Conservation (phyloP, 2,329 filamentous ascomycete genomes). For the Mycogone perniciosa region DNA sequence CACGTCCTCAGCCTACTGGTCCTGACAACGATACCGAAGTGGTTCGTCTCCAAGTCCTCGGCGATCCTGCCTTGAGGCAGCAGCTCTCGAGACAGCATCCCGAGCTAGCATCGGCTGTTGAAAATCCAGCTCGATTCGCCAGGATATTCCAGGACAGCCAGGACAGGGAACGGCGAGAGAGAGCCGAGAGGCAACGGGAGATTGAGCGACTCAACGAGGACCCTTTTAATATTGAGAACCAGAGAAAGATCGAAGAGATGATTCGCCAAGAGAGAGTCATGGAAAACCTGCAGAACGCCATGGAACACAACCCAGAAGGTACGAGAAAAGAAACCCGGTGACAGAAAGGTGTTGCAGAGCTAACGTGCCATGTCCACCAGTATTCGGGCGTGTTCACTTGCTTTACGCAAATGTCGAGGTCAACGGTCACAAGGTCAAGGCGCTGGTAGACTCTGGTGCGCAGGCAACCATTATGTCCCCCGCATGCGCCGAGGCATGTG, state of each 20-base stretch:
- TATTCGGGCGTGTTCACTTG: conserved; percentile 92
- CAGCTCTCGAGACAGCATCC: conserved; percentile 68
- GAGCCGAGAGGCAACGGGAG: conserved; percentile 72
- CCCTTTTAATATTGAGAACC: conserved; percentile 87
- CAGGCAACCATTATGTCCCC: conserved; percentile 99
- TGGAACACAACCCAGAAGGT: conserved; percentile 98
- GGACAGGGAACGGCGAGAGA: conserved; percentile 63
- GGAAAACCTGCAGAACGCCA: conserved; percentile 92
- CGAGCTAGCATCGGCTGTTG: conserved; percentile 67
- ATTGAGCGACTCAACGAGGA: conserved; percentile 86
- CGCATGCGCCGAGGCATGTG: conserved; percentile 80
- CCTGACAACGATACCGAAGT: conserved; percentile 65
- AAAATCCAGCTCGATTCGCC: conserved; percentile 71
- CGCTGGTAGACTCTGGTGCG: conserved; percentile 92
- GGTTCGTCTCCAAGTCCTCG: conserved; percentile 74
- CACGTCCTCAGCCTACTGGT: conserved; percentile 23
- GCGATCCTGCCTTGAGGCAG: conserved; percentile 65
- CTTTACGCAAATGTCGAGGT: conserved; percentile 94
- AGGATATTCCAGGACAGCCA: conserved; percentile 63
- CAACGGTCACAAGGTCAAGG: conserved; percentile 87
- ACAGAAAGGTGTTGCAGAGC: conserved; percentile 3
- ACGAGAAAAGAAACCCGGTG: conserved; percentile 15
- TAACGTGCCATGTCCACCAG: conserved; percentile 39
- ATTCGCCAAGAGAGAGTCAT: conserved; percentile 91
- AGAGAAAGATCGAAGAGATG: conserved; percentile 90